Percentiles rank a stretch among this genome's conserved stretches.
These are phyloP conservation scores for Tylopilus cervinicoccineus DNA, from an alignment of 768 basidiomycete species.

Conservation along the genomic window DNA sequence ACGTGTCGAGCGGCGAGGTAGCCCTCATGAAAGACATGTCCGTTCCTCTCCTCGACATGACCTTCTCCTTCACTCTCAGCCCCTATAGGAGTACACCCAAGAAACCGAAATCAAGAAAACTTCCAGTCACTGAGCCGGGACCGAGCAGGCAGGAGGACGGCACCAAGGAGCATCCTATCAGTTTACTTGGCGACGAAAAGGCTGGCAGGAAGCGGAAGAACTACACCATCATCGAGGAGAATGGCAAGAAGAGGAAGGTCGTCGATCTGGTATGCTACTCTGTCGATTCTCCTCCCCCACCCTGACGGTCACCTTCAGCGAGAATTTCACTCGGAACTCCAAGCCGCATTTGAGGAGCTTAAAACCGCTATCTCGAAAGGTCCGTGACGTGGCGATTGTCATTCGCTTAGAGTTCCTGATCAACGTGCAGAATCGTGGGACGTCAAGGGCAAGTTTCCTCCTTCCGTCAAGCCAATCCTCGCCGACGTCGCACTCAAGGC, in stretches of 20 bases:
- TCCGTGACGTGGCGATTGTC: constrained; percentile 16
- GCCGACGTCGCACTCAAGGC: constrained; percentile 72
- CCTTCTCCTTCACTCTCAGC: constrained; percentile 14
- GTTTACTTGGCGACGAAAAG: constrained; percentile 38
- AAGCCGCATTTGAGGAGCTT: constrained; percentile 55
- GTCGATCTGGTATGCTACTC: constrained; percentile 53
- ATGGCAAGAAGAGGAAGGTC: constrained; percentile 68
- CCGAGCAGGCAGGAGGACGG: constrained; percentile 35
- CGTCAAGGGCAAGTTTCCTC: constrained; percentile 88
- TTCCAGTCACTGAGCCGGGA: constrained; percentile 17
- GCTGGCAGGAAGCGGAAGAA: constrained; percentile 51
- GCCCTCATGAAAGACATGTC: constrained; percentile 78
- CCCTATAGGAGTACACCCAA: constrained; percentile 49
- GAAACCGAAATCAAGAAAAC: constrained; percentile 69
- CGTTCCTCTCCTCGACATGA: constrained; percentile 4
- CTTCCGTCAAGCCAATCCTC: constrained; percentile 67
- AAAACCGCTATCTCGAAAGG: constrained; percentile 58
- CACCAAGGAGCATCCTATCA: constrained; percentile 50
- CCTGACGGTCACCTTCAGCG: constrained; percentile 33
- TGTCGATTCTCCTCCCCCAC: neutral
- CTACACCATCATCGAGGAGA: constrained; percentile 48
- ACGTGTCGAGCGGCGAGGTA: constrained; percentile 85
- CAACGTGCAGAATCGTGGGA: constrained; percentile 63
- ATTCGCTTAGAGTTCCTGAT: neutral
- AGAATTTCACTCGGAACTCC: constrained; percentile 70